Conservation (phyloP, 2,329 filamentous ascomycete genomes). For the Pezicula rhizophila region DNA sequence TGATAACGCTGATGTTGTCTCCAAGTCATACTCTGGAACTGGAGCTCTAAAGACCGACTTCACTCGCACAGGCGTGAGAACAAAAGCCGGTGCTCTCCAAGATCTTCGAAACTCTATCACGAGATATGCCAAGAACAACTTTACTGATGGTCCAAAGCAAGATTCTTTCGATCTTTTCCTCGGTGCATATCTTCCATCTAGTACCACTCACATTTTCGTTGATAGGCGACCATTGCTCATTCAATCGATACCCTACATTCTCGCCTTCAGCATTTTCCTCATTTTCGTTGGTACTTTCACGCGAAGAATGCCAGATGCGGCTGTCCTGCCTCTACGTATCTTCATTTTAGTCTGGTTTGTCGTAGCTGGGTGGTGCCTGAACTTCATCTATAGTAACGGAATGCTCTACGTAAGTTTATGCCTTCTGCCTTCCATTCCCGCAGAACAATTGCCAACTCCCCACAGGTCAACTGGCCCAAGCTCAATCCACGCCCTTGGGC, state of each 20-base stretch:
- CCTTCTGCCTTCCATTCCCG: not conserved
- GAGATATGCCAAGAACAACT: constrained; percentile 90
- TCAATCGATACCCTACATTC: constrained; percentile 87
- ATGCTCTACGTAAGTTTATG: constrained; percentile 79
- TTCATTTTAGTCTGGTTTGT: constrained; percentile 75
- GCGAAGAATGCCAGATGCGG: constrained; percentile 62
- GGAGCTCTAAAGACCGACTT: constrained; percentile 98
- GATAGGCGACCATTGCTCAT: constrained; percentile 82
- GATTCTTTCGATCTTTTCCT: constrained; percentile 95
- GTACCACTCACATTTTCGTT: constrained; percentile 68
- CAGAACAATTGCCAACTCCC: constrained; percentile 8
- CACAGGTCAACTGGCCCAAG: constrained; percentile 95
- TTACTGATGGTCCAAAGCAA: constrained; percentile 85
- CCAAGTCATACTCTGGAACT: constrained; percentile 87
- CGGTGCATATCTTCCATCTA: constrained; percentile 76
- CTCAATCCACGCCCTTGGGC: constrained; percentile 85
- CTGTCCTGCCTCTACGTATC: constrained; percentile 73
- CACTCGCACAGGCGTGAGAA: constrained; percentile 86
- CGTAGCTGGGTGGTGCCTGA: constrained; percentile 63
- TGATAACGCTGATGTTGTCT: constrained; percentile 95
- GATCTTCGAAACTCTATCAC: constrained; percentile 85
- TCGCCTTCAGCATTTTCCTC: constrained; percentile 73
- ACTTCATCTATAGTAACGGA: constrained; percentile 77
- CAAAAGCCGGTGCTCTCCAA: constrained; percentile 75
- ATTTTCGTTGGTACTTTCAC: constrained; percentile 71